Base-by-base conservation (phyloP, 352 stramenopile genomes). In the Phytopythium sindhum region DNA sequence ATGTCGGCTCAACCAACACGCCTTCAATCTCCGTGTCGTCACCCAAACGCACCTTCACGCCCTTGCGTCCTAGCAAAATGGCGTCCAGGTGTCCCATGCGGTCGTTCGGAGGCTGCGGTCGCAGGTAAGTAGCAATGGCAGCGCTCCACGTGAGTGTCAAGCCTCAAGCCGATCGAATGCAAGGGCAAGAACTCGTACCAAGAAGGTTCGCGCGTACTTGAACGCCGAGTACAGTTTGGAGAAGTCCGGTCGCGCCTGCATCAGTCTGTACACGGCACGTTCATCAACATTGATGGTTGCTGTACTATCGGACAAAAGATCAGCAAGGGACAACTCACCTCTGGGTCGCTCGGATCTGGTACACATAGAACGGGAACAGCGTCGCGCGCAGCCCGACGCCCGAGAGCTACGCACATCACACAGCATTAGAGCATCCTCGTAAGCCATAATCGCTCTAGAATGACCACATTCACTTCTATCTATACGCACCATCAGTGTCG, bases 351-450 rank as follows among this genome's bases (percentile, higher is more conserved):
- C 84, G 81, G 64, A 93, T 80, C 64, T 93, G 84, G 64, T 73
- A 80, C 47, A 93, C 69, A 61, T 89, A 89, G 41, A 93, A 76
- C 39, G 84, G 84, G 57, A 93, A 93, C 54, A 93, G 72, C 19
- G 75, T 54, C 8, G 77, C 79, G 52, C 84, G 84, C 53, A 93
- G 67, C n/a, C 73, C 74, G 23, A 93, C 74, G 44, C 81, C 84
- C 11, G 84, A 89, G 33, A 75, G 56, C 80, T 89, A 29, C 12
- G 39, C 54, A 21, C 39, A 26, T 5, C 47, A 19, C n/a, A 12
- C 33, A 28, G 23, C 39, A 3, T 1, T 5, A 29, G 24, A 42
- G 28, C 26, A 57, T 39, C 29, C 28, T 2, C 29, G 19, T 44
- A 29, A 19, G 12, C 31, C 21, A 41, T 45, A 26, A 5, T 41